Percentiles rank a stretch among this genome's conserved stretches.
These are phyloP conservation scores for Tanacetum coccineum DNA, from an alignment of 129 eudicot genomes.

Conservation along the genomic window DNA sequence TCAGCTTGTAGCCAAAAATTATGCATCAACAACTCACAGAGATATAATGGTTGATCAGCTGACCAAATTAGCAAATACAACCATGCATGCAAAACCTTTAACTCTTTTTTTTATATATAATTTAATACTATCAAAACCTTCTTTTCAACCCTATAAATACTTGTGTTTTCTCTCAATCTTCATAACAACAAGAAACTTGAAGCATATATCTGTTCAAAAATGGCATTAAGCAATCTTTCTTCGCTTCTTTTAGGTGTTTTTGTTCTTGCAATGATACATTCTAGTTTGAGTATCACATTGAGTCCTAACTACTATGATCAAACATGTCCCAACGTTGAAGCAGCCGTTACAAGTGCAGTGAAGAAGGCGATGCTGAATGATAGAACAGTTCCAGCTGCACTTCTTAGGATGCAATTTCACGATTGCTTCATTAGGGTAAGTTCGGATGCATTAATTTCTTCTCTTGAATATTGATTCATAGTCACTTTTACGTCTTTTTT, in stretches of 20 bases:
- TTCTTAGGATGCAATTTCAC: slow-evolving; percentile 47
- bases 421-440: slow-evolving; percentile 49
- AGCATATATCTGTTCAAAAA: not conserved
- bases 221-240: slow-evolving; percentile 33
- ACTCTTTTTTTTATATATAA: no score
- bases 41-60: slow-evolving; percentile 25
- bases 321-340: slow-evolving; percentile 66
- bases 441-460: not conserved
- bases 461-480: not conserved
- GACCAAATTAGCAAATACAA: slow-evolving; percentile 43
- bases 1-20: not conserved
- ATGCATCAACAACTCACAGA: slow-evolving; percentile 27
- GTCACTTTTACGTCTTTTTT: not conserved
- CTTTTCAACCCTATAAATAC: slow-evolving; percentile 26
- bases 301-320: slow-evolving; percentile 59
- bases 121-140: no score
- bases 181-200: slow-evolving; percentile 24
- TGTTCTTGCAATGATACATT: slow-evolving; percentile 23
- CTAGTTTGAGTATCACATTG: slow-evolving; percentile 30
- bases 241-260: slow-evolving; percentile 24
- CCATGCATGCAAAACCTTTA: slow-evolving; percentile 21
- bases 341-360: slow-evolving; percentile 40
- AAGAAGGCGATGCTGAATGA: slow-evolving; percentile 63
- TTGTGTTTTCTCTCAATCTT: slow-evolving; percentile 14
- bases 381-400: slow-evolving; percentile 41